Percentiles rank a stretch among this genome's conserved stretches.
Conservation (phyloP, 495 filamentous ascomycete species). For the Aspergillus egyptiacus region DNA sequence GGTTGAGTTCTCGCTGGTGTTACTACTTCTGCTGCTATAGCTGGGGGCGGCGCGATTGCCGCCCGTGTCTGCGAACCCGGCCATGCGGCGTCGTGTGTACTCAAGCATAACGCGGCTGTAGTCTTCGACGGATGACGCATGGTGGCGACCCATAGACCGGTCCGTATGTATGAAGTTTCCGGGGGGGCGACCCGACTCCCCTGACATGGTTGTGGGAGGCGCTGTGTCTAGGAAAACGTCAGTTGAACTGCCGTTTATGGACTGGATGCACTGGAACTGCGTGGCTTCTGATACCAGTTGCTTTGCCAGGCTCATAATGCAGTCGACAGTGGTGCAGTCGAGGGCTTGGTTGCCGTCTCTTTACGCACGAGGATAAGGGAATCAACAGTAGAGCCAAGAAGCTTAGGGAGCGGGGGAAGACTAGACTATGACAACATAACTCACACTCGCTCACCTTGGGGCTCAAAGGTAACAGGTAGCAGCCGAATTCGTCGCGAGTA, state of each 20-base stretch:
- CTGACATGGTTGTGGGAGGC: slow-evolving; percentile 6
- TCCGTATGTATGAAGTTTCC: slow-evolving; percentile 19
- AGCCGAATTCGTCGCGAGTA: not conserved
- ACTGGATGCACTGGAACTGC: no score
- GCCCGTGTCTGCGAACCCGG: slow-evolving; percentile 29
- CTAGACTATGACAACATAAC: not conserved
- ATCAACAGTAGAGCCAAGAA: not conserved
- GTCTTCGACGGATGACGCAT: slow-evolving; percentile 38
- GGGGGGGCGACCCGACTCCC: slow-evolving; percentile 18
- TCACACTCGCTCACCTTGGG: not conserved
- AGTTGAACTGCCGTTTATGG: no score
- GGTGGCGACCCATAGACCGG: slow-evolving; percentile 23
- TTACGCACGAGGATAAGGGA: not conserved
- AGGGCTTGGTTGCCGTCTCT: not conserved
- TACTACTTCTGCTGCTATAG: slow-evolving; percentile 33
- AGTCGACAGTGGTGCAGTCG: no score
- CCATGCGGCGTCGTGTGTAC: slow-evolving; percentile 43
- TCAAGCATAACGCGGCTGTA: slow-evolving; percentile 44
- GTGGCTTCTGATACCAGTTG: no score
- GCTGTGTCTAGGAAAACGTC: not conserved
- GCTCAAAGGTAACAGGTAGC: not conserved
- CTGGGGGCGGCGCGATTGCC: slow-evolving; percentile 18
- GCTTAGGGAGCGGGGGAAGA: not conserved
- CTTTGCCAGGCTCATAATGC: no score
- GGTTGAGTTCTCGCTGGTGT: slow-evolving; percentile 23